These are phyloP conservation scores for Coniochaeta sp. DNA, from an alignment of 2,329 filamentous ascomycete genomes.

Conservation along the genomic window DNA sequence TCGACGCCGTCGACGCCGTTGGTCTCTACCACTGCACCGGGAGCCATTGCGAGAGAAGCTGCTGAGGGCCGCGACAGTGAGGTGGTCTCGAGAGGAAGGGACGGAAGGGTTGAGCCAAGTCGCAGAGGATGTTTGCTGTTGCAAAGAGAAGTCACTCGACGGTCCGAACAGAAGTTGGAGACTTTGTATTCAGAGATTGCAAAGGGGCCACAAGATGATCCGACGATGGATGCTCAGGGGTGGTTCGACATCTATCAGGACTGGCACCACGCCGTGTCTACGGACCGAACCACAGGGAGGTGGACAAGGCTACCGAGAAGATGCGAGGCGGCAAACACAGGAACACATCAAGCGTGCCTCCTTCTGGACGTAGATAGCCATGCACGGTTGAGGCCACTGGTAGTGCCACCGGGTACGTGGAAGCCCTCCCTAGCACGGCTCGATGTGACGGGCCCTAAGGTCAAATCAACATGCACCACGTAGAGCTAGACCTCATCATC, in stretches of 20 bases:
- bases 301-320: neutral
- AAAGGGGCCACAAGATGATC: neutral
- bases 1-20: conserved; percentile 1
- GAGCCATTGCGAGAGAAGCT: neutral
- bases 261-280: neutral
- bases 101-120: neutral
- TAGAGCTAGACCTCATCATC: neutral
- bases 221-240: neutral
- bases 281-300: neutral
- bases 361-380: conserved; percentile 1
- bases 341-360: neutral
- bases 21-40: neutral
- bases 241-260: conserved; percentile 2
- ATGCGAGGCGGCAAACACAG: neutral
- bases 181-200: neutral
- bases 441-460: neutral
- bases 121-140: neutral
- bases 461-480: neutral
- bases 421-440: neutral
- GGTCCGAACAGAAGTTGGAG: neutral
- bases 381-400: neutral
- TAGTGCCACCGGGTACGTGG: neutral
- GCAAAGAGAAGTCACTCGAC: neutral
- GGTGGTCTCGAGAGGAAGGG: neutral
- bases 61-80: neutral